These are phyloP conservation scores for Croton laevigatus DNA, from an alignment of 441 rosid genomes.

Conservation along the genomic window DNA sequence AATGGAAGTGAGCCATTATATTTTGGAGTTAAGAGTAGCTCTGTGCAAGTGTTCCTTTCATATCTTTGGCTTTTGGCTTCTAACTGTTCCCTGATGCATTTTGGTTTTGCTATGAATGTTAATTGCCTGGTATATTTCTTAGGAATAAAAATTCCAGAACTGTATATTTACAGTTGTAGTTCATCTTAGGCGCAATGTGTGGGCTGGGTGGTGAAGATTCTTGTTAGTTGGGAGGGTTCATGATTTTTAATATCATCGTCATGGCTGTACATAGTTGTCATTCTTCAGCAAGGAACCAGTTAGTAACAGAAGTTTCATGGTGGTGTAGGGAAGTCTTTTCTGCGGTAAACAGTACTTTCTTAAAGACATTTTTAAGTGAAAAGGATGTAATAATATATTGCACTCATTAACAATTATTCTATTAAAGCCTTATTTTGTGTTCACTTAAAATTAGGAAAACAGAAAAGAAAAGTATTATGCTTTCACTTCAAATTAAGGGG, in stretches of 20 bases:
- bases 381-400: too few species aligned
- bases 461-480: too few species aligned
- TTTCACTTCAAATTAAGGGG: too few species aligned
- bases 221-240: background rate
- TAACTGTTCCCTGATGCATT: background rate
- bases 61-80: background rate
- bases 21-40: background rate
- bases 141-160: background rate
- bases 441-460: too few species aligned
- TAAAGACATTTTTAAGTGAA: too few species aligned
- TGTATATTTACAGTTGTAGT: too few species aligned
- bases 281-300: background rate
- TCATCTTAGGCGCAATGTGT: background rate
- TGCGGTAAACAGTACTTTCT: too few species aligned
- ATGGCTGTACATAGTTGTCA: background rate
- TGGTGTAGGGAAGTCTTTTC: too few species aligned
- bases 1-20: background rate
- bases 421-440: background rate
- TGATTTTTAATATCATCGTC: background rate
- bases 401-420: too few species aligned
- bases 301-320: background rate
- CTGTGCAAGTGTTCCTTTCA: background rate
- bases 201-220: background rate
- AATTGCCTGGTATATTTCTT: background rate
- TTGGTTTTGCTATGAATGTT: background rate